These are phyloP conservation scores for Pholiota molesta DNA, from an alignment of 768 basidiomycete species.

Conservation along the genomic window DNA sequence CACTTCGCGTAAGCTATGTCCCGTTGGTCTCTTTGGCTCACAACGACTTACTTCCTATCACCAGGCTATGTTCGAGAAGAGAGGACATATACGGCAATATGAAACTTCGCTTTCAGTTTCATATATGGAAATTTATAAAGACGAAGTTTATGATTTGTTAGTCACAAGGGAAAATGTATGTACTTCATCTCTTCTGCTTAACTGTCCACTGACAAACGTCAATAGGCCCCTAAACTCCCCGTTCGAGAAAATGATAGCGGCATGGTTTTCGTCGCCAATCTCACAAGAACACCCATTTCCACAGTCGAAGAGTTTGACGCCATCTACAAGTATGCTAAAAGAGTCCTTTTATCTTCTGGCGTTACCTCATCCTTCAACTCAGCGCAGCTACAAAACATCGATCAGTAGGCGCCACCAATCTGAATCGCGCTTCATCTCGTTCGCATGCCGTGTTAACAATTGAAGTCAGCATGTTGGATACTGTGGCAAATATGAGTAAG, in stretches of 20 bases:
- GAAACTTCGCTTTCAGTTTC: conserved; percentile 58
- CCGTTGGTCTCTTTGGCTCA: neutral
- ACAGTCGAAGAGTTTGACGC: conserved; percentile 47
- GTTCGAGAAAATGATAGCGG: conserved; percentile 57
- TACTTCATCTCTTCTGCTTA: conserved; percentile 11
- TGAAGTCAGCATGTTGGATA: conserved; percentile 60
- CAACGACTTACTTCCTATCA: neutral
- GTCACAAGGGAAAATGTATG: conserved; percentile 69
- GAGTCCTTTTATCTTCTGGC: too few species aligned
- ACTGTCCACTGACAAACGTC: conserved; percentile 5
- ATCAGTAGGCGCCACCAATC: conserved; percentile 82
- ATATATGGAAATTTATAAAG: conserved; percentile 92
- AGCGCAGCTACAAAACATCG: conserved; percentile 77
- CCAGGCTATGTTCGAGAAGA: conserved; percentile 62
- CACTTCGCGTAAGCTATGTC: conserved; percentile 58
- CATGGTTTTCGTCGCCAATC: conserved; percentile 58
- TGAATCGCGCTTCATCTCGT: conserved; percentile 84
- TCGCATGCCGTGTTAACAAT: conserved; percentile 88
- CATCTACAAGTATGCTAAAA: conserved; percentile 45
- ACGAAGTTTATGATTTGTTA: conserved; percentile 88
- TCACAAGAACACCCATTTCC: conserved; percentile 43
- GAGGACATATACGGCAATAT: conserved; percentile 38
- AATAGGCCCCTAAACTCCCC: conserved; percentile 52
- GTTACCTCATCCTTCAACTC: conserved; percentile 1
- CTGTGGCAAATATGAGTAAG: conserved; percentile 56